A percentile compares a stretch with the other conserved stretches of the same genome.
phyloP scores from a whole-genome alignment of 495 filamentous ascomycete species.

The Tuber borchii region DNA sequence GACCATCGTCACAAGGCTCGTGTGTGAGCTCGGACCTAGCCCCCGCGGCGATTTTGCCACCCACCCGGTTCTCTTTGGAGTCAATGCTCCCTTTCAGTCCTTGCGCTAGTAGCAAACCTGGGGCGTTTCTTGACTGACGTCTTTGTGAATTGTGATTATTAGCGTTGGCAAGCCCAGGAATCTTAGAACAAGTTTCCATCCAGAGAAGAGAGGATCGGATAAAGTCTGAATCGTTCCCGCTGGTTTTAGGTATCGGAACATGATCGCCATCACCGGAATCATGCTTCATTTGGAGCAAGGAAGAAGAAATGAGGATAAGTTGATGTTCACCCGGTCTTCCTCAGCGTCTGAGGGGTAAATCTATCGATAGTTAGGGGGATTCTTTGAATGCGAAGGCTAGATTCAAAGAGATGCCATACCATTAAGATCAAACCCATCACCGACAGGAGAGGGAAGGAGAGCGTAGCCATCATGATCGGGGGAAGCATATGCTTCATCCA shows the following conservation, averaged over 20 bases:
- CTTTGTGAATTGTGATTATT: conserved; percentile 20
- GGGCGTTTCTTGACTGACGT: background rate
- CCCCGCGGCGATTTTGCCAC: background rate
- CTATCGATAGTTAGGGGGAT: conserved; percentile 11
- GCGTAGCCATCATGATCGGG: conserved; percentile 40
- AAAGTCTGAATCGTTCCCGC: conserved; percentile 13
- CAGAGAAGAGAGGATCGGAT: conserved; percentile 13
- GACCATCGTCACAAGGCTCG: background rate
- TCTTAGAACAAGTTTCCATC: conserved; percentile 8
- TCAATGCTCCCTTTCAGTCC: conserved; percentile 14
- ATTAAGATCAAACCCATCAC: conserved; percentile 36
- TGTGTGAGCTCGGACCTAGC: background rate
- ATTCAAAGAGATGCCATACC: conserved; percentile 14
- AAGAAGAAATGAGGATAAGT: conserved; percentile 16
- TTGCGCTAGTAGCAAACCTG: background rate
- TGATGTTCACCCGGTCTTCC: conserved; percentile 8
- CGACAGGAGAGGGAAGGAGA: conserved; percentile 37
- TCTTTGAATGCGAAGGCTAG: background rate
- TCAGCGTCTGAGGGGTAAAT: conserved; percentile 21
- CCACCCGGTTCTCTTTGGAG: conserved; percentile 1
- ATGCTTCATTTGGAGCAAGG: conserved; percentile 15
- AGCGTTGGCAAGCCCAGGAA: conserved; percentile 12
- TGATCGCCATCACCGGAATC: conserved; percentile 16
- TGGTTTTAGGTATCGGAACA: conserved; percentile 14
- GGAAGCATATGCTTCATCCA: conserved; percentile 40